Percentiles rank a stretch among this genome's conserved stretches.
Conservation (phyloP, 345 rosid species). For the Acer negundo region DNA sequence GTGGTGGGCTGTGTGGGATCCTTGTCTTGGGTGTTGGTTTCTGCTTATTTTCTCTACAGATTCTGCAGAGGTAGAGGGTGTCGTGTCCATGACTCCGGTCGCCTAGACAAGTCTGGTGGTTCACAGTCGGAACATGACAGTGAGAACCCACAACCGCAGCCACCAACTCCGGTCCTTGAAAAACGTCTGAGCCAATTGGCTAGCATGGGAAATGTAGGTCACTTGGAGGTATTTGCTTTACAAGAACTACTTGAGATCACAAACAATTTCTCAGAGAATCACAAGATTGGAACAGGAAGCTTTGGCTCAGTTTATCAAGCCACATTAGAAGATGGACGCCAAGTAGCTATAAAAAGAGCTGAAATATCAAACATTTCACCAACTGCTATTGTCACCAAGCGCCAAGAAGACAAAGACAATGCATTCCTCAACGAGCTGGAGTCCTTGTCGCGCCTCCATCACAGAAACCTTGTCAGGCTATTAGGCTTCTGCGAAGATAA, state of each 20-base stretch:
- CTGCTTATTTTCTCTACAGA: slow-evolving; percentile 42
- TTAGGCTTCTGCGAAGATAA: slow-evolving; percentile 70
- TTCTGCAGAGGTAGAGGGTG: slow-evolving; percentile 49
- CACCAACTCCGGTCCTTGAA: slow-evolving; percentile 35
- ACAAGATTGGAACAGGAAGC: slow-evolving; percentile 71
- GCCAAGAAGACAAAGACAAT: slow-evolving; percentile 57
- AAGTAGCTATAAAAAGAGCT: slow-evolving; percentile 81
- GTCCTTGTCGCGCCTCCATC: slow-evolving; percentile 71
- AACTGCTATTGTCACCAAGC: slow-evolving; percentile 27
- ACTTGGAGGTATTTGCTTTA: slow-evolving; percentile 61
- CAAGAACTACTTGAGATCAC: slow-evolving; percentile 49
- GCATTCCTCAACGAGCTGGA: slow-evolving; percentile 84
- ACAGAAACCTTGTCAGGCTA: slow-evolving; percentile 69
- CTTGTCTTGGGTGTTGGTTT: slow-evolving; percentile 33
- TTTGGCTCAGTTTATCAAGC: slow-evolving; percentile 75
- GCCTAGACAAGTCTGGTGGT: slow-evolving; percentile 38
- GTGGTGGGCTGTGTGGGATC: slow-evolving; percentile 72
- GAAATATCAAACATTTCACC: slow-evolving; percentile 34
- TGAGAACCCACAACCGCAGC: slow-evolving; percentile 5
- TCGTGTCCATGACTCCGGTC: slow-evolving; percentile 76
- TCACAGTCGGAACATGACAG: slow-evolving; percentile 2
- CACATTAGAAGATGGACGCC: slow-evolving; percentile 55
- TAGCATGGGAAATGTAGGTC: slow-evolving; percentile 59
- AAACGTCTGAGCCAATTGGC: slow-evolving; percentile 63
- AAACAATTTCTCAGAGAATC: slow-evolving; percentile 53